Evolutionary conservation across 2,329 filamentous ascomycete genomes (phyloP).

Genomic region (Reticulascus tulasneorum): DNA sequence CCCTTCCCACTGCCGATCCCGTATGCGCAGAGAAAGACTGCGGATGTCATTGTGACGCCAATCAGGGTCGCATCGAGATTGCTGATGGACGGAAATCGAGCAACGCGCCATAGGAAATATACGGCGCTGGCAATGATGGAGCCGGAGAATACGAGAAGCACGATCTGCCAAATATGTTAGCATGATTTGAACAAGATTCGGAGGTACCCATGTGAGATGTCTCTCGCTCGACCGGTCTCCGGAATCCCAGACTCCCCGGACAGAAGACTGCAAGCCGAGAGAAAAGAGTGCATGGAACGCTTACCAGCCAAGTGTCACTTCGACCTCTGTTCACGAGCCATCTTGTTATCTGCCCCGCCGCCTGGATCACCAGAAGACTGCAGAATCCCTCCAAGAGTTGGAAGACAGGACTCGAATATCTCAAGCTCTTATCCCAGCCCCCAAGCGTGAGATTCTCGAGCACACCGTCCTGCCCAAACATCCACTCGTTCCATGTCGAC

Average conservation of each 20-base stretch:
- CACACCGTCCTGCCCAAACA: slow-evolving; percentile 82
- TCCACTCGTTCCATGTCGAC: slow-evolving; percentile 73
- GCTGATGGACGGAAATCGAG: slow-evolving; percentile 87
- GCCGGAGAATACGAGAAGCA: slow-evolving; percentile 80
- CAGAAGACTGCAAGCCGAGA: too few relatives aligned
- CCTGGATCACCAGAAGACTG: slow-evolving; percentile 91
- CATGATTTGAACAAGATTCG: background rate
- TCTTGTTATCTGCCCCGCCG: slow-evolving; percentile 86
- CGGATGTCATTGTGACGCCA: slow-evolving; percentile 86
- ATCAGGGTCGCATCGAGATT: slow-evolving; percentile 92
- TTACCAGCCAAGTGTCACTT: slow-evolving; percentile 94
- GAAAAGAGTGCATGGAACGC: slow-evolving; percentile 30
- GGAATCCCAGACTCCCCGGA: background rate
- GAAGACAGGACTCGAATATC: slow-evolving; percentile 91
- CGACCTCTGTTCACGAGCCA: slow-evolving; percentile 92
- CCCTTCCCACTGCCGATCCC: slow-evolving; percentile 91
- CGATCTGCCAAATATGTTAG: slow-evolving; percentile 61
- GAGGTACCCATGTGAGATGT: background rate
- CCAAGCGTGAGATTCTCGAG: slow-evolving; percentile 77
- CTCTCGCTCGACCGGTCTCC: background rate
- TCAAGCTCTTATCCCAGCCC: slow-evolving; percentile 81
- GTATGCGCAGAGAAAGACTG: slow-evolving; percentile 87
- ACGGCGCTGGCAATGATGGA: slow-evolving; percentile 90
- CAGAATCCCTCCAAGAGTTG: slow-evolving; percentile 96
- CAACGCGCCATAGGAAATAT: slow-evolving; percentile 95